Evolutionary conservation across 2,329 filamentous ascomycete species (phyloP), one percentile per base, ranked within the genome.

Genomic region (Sarocladium strictum): DNA sequence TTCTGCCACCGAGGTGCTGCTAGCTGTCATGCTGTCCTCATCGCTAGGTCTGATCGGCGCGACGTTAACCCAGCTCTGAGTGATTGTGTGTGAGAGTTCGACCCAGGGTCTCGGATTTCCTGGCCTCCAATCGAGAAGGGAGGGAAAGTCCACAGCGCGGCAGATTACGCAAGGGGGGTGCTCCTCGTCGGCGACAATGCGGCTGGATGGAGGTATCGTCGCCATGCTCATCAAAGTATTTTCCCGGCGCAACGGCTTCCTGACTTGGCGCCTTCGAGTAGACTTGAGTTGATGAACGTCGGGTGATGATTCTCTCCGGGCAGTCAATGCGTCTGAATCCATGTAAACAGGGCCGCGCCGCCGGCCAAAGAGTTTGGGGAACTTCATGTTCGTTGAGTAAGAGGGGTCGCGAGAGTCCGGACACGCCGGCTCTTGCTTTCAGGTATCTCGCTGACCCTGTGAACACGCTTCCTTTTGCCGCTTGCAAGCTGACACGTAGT

Each of bases 71-170:
- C 47, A 51, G n/a, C 47, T 51, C 27, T 53, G 32, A n/a, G 50
- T 38, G 33, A 53, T 38, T 7, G 50, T 53, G 49, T 72, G 69
- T 9, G 68, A 63, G 37, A 72, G 60, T 6, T 64, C 61, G 24
- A 72, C 65, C 69, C 69, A 72, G 4, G 69, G 67, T 53, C 69
- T 59, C 15, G 67, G 58, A 56, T 69, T 63, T 21, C 69, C 68
- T 2, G 64, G 65, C 32, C 63, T 61, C 69, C 69, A 72, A 55
- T 68, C 65, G 52, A 72, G 60, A 32, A 71, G 58, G 26, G 57
- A 61, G 24, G 67, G 64, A 55, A 73, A 72, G 54, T 71, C 68
- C 40, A 69, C 68, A 49, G 62, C 65, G 10, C 62, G 60, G 58
- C 71, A 73, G 2, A 61, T 60, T 14, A 63, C 59, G 54, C 69